Percentiles rank a stretch among this genome's conserved stretches.
These are phyloP conservation scores for Xylariales sp. DNA, from an alignment of 2,329 filamentous ascomycete genomes.

Conservation along the genomic window DNA sequence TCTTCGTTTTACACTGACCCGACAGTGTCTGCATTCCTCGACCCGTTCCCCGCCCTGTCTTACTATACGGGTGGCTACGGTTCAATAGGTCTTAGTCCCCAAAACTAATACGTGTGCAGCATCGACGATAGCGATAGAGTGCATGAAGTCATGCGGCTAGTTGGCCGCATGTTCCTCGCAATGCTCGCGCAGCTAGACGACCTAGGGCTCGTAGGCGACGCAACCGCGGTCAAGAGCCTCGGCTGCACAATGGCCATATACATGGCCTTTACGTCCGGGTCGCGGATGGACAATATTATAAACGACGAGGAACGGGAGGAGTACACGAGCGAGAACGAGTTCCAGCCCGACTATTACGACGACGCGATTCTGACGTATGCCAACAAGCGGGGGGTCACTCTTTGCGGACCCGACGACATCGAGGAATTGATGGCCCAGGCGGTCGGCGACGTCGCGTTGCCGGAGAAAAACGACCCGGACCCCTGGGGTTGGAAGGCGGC, in stretches of 20 bases:
- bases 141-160: slow-evolving; percentile 37
- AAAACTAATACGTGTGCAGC: slow-evolving; percentile 35
- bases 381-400: slow-evolving; percentile 49
- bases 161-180: slow-evolving; percentile 53
- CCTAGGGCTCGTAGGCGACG: slow-evolving; percentile 48
- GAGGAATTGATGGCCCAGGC: slow-evolving; percentile 43
- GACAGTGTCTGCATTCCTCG: not conserved
- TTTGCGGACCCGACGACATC: slow-evolving; percentile 46
- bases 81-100: not conserved
- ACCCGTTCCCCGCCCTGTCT: not conserved
- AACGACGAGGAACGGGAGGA: slow-evolving; percentile 37
- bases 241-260: slow-evolving; percentile 54
- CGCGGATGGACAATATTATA: slow-evolving; percentile 39
- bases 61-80: too few species aligned
- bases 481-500: slow-evolving; percentile 46
- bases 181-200: slow-evolving; percentile 54
- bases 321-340: slow-evolving; percentile 37
- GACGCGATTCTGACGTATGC: slow-evolving; percentile 52
- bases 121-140: slow-evolving; percentile 47
- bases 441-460: slow-evolving; percentile 45
- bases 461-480: slow-evolving; percentile 40
- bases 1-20: not conserved
- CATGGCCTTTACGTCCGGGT: slow-evolving; percentile 40
- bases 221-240: slow-evolving; percentile 53
- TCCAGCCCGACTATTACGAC: slow-evolving; percentile 45